A percentile compares a stretch with the other conserved stretches of the same genome.
These are phyloP conservation scores for Ulota crispa DNA, from an alignment of 225 moss, liverwort and hornwort genomes.

Conservation along the genomic window DNA sequence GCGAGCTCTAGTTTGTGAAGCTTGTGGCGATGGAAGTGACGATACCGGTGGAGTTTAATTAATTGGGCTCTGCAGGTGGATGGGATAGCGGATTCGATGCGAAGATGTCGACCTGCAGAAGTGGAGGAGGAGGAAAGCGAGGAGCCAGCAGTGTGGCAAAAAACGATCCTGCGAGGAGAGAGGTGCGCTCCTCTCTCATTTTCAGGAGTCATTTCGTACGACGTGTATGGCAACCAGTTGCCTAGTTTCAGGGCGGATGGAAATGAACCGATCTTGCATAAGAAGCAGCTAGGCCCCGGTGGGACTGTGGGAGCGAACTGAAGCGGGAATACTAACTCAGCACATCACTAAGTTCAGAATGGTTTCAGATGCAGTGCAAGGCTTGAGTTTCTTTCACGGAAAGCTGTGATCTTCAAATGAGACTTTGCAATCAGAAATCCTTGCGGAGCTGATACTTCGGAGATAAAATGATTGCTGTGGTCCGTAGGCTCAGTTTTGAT, in stretches of 20 bases:
- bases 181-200: constrained; percentile 53
- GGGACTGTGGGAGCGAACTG: too few species aligned
- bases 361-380: not conserved
- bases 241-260: constrained; percentile 5
- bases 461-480: not conserved
- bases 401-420: not conserved
- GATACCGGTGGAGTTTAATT: not conserved
- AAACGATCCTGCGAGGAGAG: constrained; percentile 47
- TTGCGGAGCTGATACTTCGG: too few species aligned
- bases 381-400: not conserved
- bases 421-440: not conserved
- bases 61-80: constrained; percentile 21
- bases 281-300: too few species aligned
- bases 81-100: constrained; percentile 23
- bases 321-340: too few species aligned
- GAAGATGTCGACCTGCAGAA: not conserved
- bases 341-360: too few species aligned
- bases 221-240: constrained; percentile 45
- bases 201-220: constrained; percentile 46
- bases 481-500: not conserved
- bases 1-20: too few species aligned
- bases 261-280: not conserved
- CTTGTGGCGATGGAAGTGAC: not conserved
- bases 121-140: constrained; percentile 9
- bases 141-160: constrained; percentile 54